Evolutionary conservation across 73 alveolate species (phyloP), one percentile per base, ranked within the genome.

Genomic region (Urostyla sp.): DNA sequence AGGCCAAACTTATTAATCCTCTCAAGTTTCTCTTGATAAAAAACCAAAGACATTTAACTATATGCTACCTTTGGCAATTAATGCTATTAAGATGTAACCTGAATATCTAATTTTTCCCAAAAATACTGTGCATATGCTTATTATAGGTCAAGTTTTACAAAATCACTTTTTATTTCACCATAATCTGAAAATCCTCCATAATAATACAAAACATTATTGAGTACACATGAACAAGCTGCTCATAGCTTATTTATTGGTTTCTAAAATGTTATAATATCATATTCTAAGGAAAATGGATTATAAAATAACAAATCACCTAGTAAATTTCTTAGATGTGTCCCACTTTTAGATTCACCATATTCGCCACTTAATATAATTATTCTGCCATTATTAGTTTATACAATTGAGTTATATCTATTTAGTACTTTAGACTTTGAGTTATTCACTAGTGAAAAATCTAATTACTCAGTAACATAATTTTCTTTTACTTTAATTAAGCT

Each of bases 311-410:
- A 35, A 59, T 59, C 76, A 3, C 57, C 76, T n/a, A 59, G 16
- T 31, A 59, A 32, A 7, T 52, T 11, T 34, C 76, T 59, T 4
- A 4, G 20, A 7, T 6, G 16, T 15, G 32, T 11, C 15, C 20
- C 37, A 7, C 31, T 34, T 23, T 59, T 30, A 3, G 37, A n/a
- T 4, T 52, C 20, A 5, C 76, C 76, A 59, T 35, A 32, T 21
- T 59, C 76, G 5, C 76, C 76, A 4, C 76, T 27, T 18, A 59
- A 15, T 35, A 59, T 59, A 5, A 59, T 27, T 10, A 59, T 31
- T 32, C 37, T 28, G 37, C 21, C 55, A 3, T 59, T 13, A 35
- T 11, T 35, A 6, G 38, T 30, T n/a, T 59, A 55, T 6, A 34
- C 35, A 3, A n/a, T 4, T 4, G 32, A 36, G n/a, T 55, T 55